Conservation (phyloP, 495 filamentous ascomycete genomes). For the Darksidea phi region DNA sequence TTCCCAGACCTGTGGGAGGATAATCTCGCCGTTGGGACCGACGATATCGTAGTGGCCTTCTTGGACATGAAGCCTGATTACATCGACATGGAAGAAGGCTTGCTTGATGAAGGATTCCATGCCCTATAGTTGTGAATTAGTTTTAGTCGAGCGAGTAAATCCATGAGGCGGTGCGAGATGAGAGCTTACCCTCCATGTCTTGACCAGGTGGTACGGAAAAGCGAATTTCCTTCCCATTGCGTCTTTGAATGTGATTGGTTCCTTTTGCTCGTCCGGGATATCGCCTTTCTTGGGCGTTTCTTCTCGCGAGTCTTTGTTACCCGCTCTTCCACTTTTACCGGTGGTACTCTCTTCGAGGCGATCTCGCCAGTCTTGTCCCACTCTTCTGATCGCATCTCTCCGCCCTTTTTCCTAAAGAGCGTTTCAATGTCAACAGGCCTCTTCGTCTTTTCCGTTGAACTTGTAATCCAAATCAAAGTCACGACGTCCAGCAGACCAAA, state of each 20-base stretch:
- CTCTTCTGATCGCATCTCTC: too few species aligned
- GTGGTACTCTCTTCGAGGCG: too few species aligned
- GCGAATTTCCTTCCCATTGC: constrained; percentile 82
- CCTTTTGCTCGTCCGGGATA: constrained; percentile 44
- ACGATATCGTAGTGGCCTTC: constrained; percentile 83
- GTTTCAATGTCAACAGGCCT: too few species aligned
- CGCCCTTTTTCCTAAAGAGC: too few species aligned
- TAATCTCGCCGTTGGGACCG: constrained; percentile 81
- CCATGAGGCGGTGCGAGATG: too few species aligned
- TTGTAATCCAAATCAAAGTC: too few species aligned
- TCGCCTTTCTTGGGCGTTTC: constrained; percentile 52
- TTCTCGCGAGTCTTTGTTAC: too few species aligned
- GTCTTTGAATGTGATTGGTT: constrained; percentile 78
- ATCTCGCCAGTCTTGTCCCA: too few species aligned
- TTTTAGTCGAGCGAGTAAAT: too few species aligned
- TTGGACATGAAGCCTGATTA: constrained; percentile 77
- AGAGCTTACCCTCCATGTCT: constrained; percentile 63
- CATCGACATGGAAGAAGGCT: constrained; percentile 81
- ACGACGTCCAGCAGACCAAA: too few species aligned
- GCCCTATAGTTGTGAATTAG: constrained; percentile 43
- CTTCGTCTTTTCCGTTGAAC: too few species aligned
- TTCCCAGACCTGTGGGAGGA: constrained; percentile 85
- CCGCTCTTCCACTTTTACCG: too few species aligned
- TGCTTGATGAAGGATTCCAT: constrained; percentile 76
- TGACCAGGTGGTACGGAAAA: constrained; percentile 77